Evolutionary conservation across 176 grass and related monocot species (phyloP).

Genomic region (Ensete ventricosum): DNA sequence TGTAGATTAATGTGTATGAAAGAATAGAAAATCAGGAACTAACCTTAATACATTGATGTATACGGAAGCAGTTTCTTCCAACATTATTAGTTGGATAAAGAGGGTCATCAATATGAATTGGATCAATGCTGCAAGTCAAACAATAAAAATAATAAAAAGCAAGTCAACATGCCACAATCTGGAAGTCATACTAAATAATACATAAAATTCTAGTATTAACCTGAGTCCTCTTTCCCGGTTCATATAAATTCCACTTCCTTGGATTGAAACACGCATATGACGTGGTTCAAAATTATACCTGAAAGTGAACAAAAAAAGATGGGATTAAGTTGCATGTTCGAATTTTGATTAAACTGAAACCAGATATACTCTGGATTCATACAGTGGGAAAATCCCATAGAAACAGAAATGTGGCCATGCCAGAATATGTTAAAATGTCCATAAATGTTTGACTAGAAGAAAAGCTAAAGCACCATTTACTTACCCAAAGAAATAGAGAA

Average conservation of each 20-base stretch:
- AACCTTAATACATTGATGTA: conserved; percentile 98
- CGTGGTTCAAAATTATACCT: conserved; percentile 98
- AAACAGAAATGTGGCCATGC: not conserved
- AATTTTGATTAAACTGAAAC: no score
- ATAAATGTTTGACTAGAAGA: not conserved
- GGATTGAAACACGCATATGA: conserved; percentile 95
- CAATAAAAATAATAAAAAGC: conserved; percentile 15
- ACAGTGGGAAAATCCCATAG: not conserved
- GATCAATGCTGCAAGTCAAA: conserved; percentile 75
- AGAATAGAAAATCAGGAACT: conserved; percentile 18
- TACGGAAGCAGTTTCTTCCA: conserved; percentile 96
- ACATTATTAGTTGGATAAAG: conserved; percentile 86
- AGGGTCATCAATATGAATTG: conserved; percentile 96
- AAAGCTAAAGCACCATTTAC: conserved; percentile 16
- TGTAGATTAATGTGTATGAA: not conserved
- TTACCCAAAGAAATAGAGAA: conserved; percentile 99
- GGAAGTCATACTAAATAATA: not conserved
- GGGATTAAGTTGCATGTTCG: not conserved
- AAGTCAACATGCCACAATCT: conserved; percentile 8
- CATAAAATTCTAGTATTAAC: conserved; percentile 29
- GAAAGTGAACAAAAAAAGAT: conserved; percentile 20
- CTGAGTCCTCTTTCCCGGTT: conserved; percentile 90
- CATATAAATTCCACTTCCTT: conserved; percentile 95
- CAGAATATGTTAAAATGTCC: not conserved
- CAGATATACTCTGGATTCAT: no score